Evolutionary conservation across 1,284 basidiomycete genomes (phyloP).

Genomic region (Puccinia polysora): DNA sequence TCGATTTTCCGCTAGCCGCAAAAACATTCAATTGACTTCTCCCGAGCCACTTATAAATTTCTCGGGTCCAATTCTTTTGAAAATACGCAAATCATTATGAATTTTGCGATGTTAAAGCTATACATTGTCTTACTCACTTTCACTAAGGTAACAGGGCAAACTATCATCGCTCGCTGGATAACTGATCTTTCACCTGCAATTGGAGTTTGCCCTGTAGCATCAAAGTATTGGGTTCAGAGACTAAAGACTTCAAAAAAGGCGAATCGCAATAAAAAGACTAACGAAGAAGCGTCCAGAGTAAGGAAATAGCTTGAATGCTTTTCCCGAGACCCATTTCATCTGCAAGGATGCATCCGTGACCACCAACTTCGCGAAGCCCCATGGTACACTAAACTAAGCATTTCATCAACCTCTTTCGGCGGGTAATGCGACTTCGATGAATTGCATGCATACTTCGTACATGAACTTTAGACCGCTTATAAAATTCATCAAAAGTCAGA

Average conservation of each 20-base stretch:
- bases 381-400: constrained; percentile 64
- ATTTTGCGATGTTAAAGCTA: neutral
- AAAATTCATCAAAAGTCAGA: constrained; percentile 1
- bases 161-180: constrained; percentile 69
- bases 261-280: constrained; percentile 49
- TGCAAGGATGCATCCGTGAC: constrained; percentile 84
- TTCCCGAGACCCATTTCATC: constrained; percentile 92
- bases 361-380: constrained; percentile 80
- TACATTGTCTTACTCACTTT: constrained; percentile 56
- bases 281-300: constrained; percentile 86
- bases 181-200: constrained; percentile 53
- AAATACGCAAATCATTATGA: neutral
- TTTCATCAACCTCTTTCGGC: neutral
- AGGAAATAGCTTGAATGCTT: constrained; percentile 75
- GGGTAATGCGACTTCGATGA: neutral
- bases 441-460: constrained; percentile 65
- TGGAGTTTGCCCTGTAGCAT: constrained; percentile 36
- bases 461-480: constrained; percentile 63
- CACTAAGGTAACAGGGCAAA: constrained; percentile 87
- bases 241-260: neutral
- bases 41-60: constrained; percentile 77
- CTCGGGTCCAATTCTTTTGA: constrained; percentile 78
- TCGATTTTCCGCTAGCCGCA: constrained; percentile 32
- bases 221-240: neutral
- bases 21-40: constrained; percentile 41